Evolutionary conservation across 345 rosid species (phyloP).

Genomic region (Brassica juncea): DNA sequence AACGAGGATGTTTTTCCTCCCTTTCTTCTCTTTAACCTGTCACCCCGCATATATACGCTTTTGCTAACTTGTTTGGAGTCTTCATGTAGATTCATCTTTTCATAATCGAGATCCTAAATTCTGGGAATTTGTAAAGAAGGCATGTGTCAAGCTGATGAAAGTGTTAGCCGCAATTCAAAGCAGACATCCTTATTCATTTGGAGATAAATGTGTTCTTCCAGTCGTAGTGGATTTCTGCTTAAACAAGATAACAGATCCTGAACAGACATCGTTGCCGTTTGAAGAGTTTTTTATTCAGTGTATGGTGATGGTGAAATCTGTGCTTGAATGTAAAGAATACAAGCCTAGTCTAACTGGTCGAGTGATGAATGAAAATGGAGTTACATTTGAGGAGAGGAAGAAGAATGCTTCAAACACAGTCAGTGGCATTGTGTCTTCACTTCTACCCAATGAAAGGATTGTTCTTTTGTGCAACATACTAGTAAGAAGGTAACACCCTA

Average conservation of each 20-base stretch:
- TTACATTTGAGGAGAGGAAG: conserved; percentile 78
- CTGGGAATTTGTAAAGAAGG: conserved; percentile 80
- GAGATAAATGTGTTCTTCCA: conserved; percentile 84
- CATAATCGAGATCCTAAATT: conserved; percentile 61
- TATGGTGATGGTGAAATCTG: conserved; percentile 89
- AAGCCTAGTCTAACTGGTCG: conserved; percentile 83
- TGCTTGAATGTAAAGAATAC: conserved; percentile 94
- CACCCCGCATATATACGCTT: background rate
- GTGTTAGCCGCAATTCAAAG: conserved; percentile 79
- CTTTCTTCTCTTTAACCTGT: conserved; percentile 6
- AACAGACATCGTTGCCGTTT: conserved; percentile 57
- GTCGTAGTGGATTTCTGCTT: conserved; percentile 85
- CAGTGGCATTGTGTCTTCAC: conserved; percentile 71
- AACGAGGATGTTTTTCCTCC: background rate
- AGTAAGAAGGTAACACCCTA: conserved; percentile 72
- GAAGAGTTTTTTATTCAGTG: conserved; percentile 89
- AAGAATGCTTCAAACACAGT: conserved; percentile 71
- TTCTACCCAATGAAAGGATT: conserved; percentile 78
- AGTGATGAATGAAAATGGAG: conserved; percentile 79
- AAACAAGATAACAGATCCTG: conserved; percentile 78
- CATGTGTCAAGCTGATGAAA: conserved; percentile 90
- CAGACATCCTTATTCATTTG: conserved; percentile 94
- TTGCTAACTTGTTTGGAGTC: conserved; percentile 24
- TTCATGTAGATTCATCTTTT: conserved; percentile 72
- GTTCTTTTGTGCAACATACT: conserved; percentile 79